phyloP scores from a whole-genome alignment of 345 rosid species.

The Sisymbrium irio region DNA sequence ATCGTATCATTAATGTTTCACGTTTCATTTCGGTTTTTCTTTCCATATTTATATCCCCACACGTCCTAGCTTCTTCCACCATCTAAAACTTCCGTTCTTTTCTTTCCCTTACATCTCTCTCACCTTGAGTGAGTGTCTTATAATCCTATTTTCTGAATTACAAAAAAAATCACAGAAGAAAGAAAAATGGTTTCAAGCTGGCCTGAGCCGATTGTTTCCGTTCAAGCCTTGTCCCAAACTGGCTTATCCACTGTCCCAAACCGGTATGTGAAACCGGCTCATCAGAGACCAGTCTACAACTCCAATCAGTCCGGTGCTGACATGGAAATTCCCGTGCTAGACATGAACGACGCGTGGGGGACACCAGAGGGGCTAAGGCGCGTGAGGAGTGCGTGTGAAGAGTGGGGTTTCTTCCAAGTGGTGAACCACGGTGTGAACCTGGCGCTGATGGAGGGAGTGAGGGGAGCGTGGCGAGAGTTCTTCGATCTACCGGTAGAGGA shows the following conservation, averaged over 20 bases:
- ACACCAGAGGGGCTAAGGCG: constrained; percentile 29
- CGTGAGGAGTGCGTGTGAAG: constrained; percentile 55
- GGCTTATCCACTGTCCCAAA: constrained; percentile 53
- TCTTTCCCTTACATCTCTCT: background rate
- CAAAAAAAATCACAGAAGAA: background rate
- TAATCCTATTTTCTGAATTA: background rate
- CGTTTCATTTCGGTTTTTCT: background rate
- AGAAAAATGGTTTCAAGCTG: constrained; percentile 41
- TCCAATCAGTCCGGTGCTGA: background rate
- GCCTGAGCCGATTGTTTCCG: constrained; percentile 95
- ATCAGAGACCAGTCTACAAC: constrained; percentile 45
- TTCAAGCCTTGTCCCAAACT: constrained; percentile 71
- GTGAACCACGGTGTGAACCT: constrained; percentile 83
- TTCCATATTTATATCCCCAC: constrained; percentile 15
- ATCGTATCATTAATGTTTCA: constrained; percentile 4
- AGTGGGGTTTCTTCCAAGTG: constrained; percentile 93
- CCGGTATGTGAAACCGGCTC: constrained; percentile 57
- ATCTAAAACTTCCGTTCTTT: constrained; percentile 7
- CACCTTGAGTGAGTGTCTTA: background rate
- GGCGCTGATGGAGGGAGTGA: constrained; percentile 45
- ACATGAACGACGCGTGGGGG: constrained; percentile 37
- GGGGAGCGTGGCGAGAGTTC: constrained; percentile 70
- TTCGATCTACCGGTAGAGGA: constrained; percentile 66
- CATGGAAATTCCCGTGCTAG: constrained; percentile 56
- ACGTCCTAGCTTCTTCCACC: constrained; percentile 1